Evolutionary conservation across 768 basidiomycete species (phyloP), one percentile per base, ranked within the genome.

Genomic region (Termitomyces sp.): DNA sequence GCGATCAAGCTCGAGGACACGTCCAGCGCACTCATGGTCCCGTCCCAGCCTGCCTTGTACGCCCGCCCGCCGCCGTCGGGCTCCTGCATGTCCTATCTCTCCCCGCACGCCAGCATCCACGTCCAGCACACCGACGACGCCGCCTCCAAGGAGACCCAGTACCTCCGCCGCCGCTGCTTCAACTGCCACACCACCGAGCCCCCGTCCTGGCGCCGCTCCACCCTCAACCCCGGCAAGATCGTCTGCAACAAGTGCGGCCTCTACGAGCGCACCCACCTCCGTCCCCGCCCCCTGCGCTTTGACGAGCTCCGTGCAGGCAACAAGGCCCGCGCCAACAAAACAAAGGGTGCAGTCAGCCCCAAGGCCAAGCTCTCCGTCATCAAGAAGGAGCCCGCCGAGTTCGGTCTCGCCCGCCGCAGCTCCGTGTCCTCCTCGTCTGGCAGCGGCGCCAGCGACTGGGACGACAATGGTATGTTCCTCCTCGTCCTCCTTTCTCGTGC

Each of bases 201-300:
- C 0, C 91, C 91, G 7, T 86, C 83, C 25, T 94, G 91, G 91
- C 86, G 91, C 53, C 83, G 91, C 44, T 87, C 84, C 30, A 93
- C 91, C 5, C 85, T 94, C 66, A 91, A 91, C 70, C 89, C 89
- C 0, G 91, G 91, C 61, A 94, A 94, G 73, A 94, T 94, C 66
- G 91, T 94, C 44, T 94, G 91, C 80, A 94, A 94, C 80, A 94
- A 94, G 76, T 94, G 91, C 61, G 91, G 91, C 10, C 79, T 94
- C 39, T 94, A 94, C 66, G 91, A 94, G 71, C 89, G 91, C 66
- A 94, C 91, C 12, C 91, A 94, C 62, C 71, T 93, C 54, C 82
- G 91, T 23, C 83, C 91, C 5, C 80, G 91, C 12, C 91, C 91
- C 8, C 77, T 92, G 17, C 86, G 91, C 53, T 93, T 94, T 60